Base-by-base conservation (phyloP, 192 early-diverging fungal species). In the Umbelopsis sp. region DNA sequence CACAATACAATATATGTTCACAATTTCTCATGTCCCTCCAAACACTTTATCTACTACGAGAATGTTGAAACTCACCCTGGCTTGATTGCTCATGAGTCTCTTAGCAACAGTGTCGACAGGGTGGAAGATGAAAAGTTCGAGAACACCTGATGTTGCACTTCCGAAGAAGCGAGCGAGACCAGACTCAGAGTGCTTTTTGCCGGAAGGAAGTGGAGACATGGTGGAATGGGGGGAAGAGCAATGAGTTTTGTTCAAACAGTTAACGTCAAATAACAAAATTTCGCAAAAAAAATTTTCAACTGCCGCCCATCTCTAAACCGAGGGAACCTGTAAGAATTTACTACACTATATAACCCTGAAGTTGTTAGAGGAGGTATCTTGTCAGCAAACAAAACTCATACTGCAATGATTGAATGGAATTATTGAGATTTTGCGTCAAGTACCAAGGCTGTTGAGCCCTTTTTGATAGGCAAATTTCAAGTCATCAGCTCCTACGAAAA, bases 101-200 rank as follows among this genome's bases (percentile, higher is more conserved):
- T 97, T 99, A 70, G 96, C 96, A 18, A 99, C 91, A 2, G 96
- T 99, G 83, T 99, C 96, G 51, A 99, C 94, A 45, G 96, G 96
- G 82, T 99, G 97, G 91, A 99, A 99, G 58, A 91, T 89, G 68
- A 97, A 84, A 67, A 99, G 86, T 84, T 99, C 97, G 37, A 98
- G 87, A 75, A 98, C 91, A 49, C 97, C 97, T 50, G 95, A 92
- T 51, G 92, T 88, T 46, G 87, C 97, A 45, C 94, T 90, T 65
- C 97, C 97, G 35, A 95, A 78, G 74, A 99, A 80, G 67, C 95
- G 91, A 73, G 97, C 95, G 22, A 91, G 84, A 50, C 85, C 90
- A 41, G 95, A 97, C 80, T 97, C 97, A 74, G 89, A 88, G 76
- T 91, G 83, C 80, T 85, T 90, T 76, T 82, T 85, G 49, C 81